Percentiles rank a stretch among this genome's conserved stretches.
Evolutionary conservation across 2,329 filamentous ascomycete species (phyloP).

Genomic region (Malbranchea cinnamomea): DNA sequence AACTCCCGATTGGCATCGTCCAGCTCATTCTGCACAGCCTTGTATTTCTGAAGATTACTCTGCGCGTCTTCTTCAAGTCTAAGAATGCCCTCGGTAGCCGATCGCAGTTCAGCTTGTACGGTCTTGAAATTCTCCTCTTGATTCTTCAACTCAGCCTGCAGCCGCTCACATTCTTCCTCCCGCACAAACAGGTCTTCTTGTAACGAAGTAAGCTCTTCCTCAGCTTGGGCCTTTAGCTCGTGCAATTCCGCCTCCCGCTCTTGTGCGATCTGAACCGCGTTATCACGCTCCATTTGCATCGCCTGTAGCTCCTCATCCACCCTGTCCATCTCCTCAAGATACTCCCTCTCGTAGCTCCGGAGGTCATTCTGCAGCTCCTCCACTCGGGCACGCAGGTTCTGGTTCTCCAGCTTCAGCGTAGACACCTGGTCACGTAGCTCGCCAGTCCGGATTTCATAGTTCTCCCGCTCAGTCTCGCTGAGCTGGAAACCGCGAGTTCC

Average conservation of each 20-base stretch:
- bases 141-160: slow-evolving; percentile 58
- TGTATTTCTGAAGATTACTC: slow-evolving; percentile 61
- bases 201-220: slow-evolving; percentile 43
- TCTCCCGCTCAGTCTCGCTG: slow-evolving; percentile 69
- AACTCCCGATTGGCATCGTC: slow-evolving; percentile 74
- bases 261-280: slow-evolving; percentile 60
- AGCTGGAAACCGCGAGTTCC: slow-evolving; percentile 47
- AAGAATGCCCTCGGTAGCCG: slow-evolving; percentile 73
- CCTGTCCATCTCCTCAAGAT: slow-evolving; percentile 69
- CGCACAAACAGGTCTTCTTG: slow-evolving; percentile 56
- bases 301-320: slow-evolving; percentile 66
- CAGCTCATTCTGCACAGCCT: slow-evolving; percentile 69
- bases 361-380: slow-evolving; percentile 69
- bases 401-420: slow-evolving; percentile 73
- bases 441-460: slow-evolving; percentile 70
- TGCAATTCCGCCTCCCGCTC: slow-evolving; percentile 40
- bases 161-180: slow-evolving; percentile 51
- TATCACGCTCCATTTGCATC: slow-evolving; percentile 71
- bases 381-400: slow-evolving; percentile 71
- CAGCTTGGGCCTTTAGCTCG: slow-evolving; percentile 40
- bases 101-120: slow-evolving; percentile 87
- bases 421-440: slow-evolving; percentile 76
- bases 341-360: slow-evolving; percentile 53
- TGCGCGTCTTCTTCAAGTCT: slow-evolving; percentile 81
- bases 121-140: slow-evolving; percentile 76